A percentile compares a stretch with the other conserved stretches of the same genome.
Evolutionary conservation across 495 filamentous ascomycete genomes (phyloP).

Genomic region (Aspergillus saccharolyticus): DNA sequence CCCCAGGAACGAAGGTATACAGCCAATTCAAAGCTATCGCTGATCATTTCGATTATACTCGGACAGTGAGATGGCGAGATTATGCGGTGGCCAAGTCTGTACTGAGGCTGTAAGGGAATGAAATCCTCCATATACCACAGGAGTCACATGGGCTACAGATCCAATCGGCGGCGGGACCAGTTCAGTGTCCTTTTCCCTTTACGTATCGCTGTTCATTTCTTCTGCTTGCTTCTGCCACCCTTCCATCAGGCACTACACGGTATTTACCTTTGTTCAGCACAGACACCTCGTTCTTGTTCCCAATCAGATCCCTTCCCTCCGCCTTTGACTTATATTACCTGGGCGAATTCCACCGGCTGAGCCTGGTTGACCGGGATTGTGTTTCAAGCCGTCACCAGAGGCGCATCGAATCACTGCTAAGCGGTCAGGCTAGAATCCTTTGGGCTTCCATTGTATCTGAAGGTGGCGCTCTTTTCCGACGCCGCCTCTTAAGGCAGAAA

Average conservation of each 20-base stretch:
- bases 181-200: not conserved
- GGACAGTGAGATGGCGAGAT: not conserved
- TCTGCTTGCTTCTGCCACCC: not conserved
- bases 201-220: not conserved
- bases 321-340: too few relatives aligned
- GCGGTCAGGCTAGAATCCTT: constrained; percentile 9
- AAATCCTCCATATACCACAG: not conserved
- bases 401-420: constrained; percentile 1
- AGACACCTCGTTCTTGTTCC: not conserved
- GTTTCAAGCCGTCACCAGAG: not conserved
- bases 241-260: not conserved
- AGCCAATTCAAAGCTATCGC: not conserved
- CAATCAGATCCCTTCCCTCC: not conserved
- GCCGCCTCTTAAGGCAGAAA: constrained; percentile 1
- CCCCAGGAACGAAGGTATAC: not conserved
- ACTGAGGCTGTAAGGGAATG: not conserved
- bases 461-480: constrained; percentile 3
- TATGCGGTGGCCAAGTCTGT: not conserved
- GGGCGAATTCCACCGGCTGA: too few relatives aligned
- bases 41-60: not conserved
- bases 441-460: not conserved
- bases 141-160: constrained; percentile 3
- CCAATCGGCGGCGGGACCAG: not conserved
- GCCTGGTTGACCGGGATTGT: too few relatives aligned
- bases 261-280: not conserved